These are phyloP conservation scores for Xylariales sp. DNA, from an alignment of 2,329 filamentous ascomycete genomes.

Conservation along the genomic window DNA sequence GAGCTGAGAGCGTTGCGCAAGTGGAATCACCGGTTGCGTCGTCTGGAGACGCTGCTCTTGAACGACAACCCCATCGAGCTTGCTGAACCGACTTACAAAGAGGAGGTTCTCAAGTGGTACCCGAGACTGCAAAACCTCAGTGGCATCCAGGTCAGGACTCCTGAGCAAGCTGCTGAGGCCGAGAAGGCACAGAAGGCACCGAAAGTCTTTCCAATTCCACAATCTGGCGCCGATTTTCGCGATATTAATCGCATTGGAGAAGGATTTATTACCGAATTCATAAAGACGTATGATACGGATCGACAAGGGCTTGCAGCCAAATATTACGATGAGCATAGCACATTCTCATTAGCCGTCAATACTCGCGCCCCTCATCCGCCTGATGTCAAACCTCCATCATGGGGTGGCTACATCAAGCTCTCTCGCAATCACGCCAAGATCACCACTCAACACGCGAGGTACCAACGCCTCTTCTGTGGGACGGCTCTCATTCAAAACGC, in stretches of 20 bases:
- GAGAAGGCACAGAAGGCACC: slow-evolving; percentile 41
- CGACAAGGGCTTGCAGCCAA: slow-evolving; percentile 56
- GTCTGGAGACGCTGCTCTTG: slow-evolving; percentile 77
- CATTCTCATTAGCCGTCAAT: slow-evolving; percentile 73
- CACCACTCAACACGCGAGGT: slow-evolving; percentile 52
- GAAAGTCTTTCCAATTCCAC: slow-evolving; percentile 54
- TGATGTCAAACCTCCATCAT: slow-evolving; percentile 43
- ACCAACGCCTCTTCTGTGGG: slow-evolving; percentile 64
- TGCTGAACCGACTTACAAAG: slow-evolving; percentile 54
- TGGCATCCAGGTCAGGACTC: slow-evolving; percentile 66
- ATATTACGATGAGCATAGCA: slow-evolving; percentile 72
- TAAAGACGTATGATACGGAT: slow-evolving; percentile 69
- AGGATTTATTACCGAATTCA: slow-evolving; percentile 70
- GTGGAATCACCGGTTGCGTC: slow-evolving; percentile 76
- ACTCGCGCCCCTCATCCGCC: slow-evolving; percentile 48
- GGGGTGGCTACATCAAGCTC: slow-evolving; percentile 71
- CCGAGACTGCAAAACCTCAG: slow-evolving; percentile 77
- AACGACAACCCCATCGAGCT: slow-evolving; percentile 69
- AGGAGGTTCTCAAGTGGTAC: slow-evolving; percentile 75
- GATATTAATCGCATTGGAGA: slow-evolving; percentile 73
- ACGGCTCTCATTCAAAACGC: slow-evolving; percentile 58
- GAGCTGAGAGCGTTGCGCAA: slow-evolving; percentile 62
- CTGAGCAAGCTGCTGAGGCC: slow-evolving; percentile 60
- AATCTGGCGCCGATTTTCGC: slow-evolving; percentile 64
- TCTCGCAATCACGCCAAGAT: slow-evolving; percentile 76